Percentiles rank a stretch among this genome's conserved stretches.
These are phyloP conservation scores for Begonia loranthoides DNA, from an alignment of 306 rosid species.

Conservation along the genomic window DNA sequence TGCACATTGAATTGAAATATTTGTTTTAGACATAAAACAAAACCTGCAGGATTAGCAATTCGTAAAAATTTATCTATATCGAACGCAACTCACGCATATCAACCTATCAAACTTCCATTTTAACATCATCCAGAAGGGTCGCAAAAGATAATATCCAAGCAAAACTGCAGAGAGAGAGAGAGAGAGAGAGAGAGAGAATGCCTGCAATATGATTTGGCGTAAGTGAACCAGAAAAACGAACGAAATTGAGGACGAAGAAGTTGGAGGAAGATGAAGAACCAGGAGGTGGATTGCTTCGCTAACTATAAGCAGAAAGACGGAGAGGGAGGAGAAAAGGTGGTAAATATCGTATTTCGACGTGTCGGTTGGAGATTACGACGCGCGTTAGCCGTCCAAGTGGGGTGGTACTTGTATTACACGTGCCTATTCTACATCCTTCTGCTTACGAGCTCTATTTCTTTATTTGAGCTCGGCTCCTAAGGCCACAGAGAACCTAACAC, in stretches of 20 bases:
- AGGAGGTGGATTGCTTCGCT: too few relatives aligned
- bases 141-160: not conserved
- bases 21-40: too few relatives aligned
- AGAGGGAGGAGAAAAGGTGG: not conserved
- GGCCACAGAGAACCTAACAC: too few relatives aligned
- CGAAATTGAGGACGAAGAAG: not conserved
- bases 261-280: too few relatives aligned
- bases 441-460: not conserved
- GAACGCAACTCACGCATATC: too few relatives aligned
- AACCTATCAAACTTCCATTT: too few relatives aligned
- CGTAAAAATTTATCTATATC: too few relatives aligned
- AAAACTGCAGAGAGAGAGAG: not conserved
- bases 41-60: too few relatives aligned
- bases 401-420: not conserved
- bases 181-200: not conserved
- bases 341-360: not conserved
- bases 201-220: not conserved
- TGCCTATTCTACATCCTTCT: not conserved
- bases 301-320: not conserved
- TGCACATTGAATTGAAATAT: too few relatives aligned
- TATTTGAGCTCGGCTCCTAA: too few relatives aligned
- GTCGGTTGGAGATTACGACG: not conserved
- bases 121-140: too few relatives aligned
- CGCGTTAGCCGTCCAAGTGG: not conserved
- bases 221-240: not conserved